A percentile compares a stretch with the other conserved stretches of the same genome.
phyloP scores from a whole-genome alignment of 768 basidiomycete genomes.

The Jaapia argillacea region DNA sequence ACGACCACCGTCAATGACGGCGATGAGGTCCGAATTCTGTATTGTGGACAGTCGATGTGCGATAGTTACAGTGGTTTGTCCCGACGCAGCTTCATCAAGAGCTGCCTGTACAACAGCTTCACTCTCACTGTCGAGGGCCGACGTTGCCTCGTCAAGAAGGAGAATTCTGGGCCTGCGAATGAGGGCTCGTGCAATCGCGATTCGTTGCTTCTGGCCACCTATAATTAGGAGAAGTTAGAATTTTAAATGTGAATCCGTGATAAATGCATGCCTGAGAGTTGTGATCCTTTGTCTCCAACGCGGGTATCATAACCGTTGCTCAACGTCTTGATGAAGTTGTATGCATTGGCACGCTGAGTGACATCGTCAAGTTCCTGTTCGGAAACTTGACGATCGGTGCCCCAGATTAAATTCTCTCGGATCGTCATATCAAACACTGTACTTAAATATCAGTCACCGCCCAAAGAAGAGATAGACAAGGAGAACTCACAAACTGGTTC shows the following conservation, averaged over 20 bases:
- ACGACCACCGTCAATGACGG: conserved; percentile 83
- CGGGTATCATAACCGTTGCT: conserved; percentile 80
- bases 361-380: conserved; percentile 79
- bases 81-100: conserved; percentile 68
- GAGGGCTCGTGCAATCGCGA: conserved; percentile 85
- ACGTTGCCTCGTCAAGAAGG: conserved; percentile 81
- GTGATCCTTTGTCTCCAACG: conserved; percentile 79
- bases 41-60: conserved; percentile 78
- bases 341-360: conserved; percentile 81
- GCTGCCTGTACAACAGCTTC: conserved; percentile 84
- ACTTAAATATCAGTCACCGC: too few species aligned
- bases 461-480: too few species aligned
- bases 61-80: conserved; percentile 74
- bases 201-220: conserved; percentile 85
- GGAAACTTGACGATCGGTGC: conserved; percentile 73
- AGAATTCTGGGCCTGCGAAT: conserved; percentile 82
- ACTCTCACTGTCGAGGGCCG: conserved; percentile 82
- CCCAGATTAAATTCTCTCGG: conserved; percentile 65
- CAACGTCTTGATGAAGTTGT: conserved; percentile 77
- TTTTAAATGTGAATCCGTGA: too few species aligned
- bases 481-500: too few species aligned
- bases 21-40: conserved; percentile 75
- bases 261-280: too few species aligned
- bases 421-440: conserved; percentile 80
- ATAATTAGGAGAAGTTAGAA: conserved; percentile 74